phyloP scores from a whole-genome alignment of 352 stramenopile genomes.

The Phytopythium delawarense region DNA sequence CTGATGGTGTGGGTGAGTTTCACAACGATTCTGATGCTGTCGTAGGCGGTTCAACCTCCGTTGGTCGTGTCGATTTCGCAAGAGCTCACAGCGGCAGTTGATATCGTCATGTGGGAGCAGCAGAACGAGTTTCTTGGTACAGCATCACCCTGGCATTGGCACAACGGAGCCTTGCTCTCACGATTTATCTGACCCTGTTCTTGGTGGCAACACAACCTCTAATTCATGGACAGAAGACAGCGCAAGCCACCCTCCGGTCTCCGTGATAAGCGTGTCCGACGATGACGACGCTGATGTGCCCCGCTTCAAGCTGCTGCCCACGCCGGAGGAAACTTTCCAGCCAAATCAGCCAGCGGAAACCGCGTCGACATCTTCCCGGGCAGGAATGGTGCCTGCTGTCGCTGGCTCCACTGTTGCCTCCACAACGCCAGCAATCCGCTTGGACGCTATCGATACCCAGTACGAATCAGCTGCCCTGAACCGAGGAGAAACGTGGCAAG shows the following conservation, averaged over 20 bases:
- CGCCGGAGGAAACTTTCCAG: background rate
- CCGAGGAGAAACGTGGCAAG: background rate
- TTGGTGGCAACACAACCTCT: background rate
- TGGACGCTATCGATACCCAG: background rate
- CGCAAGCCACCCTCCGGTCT: background rate
- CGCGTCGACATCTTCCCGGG: background rate
- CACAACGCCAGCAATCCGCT: background rate
- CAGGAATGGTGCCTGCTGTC: background rate
- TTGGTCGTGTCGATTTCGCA: constrained; percentile 20
- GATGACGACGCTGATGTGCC: constrained; percentile 3
- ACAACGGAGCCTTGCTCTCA: background rate
- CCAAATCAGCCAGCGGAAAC: background rate
- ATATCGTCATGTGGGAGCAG: constrained; percentile 43
- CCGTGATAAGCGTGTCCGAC: background rate
- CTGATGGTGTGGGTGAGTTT: background rate
- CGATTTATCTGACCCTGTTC: background rate
- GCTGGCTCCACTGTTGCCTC: background rate
- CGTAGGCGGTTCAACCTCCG: background rate
- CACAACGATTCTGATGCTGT: background rate
- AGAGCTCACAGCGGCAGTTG: constrained; percentile 32
- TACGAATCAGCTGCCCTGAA: background rate
- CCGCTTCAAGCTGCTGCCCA: constrained; percentile 4
- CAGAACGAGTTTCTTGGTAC: constrained; percentile 22
- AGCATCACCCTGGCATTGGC: background rate
- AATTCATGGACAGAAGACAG: background rate